phyloP scores from a whole-genome alignment of 2,329 filamentous ascomycete genomes.

The Aspergillus quadrilineatus region DNA sequence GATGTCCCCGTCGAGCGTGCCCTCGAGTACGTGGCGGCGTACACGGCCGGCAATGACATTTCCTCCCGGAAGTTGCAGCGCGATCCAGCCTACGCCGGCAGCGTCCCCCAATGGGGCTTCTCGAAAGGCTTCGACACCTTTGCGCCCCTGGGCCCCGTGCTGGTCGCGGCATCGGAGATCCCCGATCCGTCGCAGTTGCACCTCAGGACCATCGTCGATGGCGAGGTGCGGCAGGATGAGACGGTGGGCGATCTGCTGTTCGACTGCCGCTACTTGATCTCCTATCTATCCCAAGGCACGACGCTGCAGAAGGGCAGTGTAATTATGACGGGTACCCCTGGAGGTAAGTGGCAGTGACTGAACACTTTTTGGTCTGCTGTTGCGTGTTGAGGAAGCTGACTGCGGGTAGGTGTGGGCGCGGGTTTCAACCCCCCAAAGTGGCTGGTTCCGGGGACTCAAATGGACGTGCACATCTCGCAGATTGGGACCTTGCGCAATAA shows the following conservation, averaged over 20 bases:
- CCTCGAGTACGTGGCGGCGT: conserved; percentile 53
- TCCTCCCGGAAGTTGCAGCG: conserved; percentile 54
- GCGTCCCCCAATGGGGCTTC: conserved; percentile 58
- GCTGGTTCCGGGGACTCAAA: conserved; percentile 40
- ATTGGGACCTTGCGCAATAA: conserved; percentile 47
- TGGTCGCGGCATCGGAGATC: conserved; percentile 48
- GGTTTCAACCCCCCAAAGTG: conserved; percentile 45
- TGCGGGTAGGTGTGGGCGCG: conserved; percentile 29
- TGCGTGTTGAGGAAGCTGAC: not conserved
- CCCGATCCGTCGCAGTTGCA: conserved; percentile 45
- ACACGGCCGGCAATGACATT: conserved; percentile 57
- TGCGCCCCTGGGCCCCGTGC: conserved; percentile 53
- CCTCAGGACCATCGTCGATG: conserved; percentile 51
- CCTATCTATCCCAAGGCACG: conserved; percentile 35
- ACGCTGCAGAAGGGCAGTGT: conserved; percentile 50
- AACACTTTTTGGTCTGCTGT: not conserved
- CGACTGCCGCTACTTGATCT: conserved; percentile 37
- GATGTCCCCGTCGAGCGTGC: conserved; percentile 49
- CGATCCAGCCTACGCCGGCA: conserved; percentile 50
- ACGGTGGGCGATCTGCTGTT: conserved; percentile 48
- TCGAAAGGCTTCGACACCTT: conserved; percentile 59
- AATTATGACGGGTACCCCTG: conserved; percentile 53
- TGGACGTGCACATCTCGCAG: conserved; percentile 42
- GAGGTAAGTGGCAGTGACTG: conserved; percentile 28
- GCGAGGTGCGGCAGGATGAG: conserved; percentile 48